Evolutionary conservation across 148 eudicot species (phyloP).

Genomic region (Chenopodium album): DNA sequence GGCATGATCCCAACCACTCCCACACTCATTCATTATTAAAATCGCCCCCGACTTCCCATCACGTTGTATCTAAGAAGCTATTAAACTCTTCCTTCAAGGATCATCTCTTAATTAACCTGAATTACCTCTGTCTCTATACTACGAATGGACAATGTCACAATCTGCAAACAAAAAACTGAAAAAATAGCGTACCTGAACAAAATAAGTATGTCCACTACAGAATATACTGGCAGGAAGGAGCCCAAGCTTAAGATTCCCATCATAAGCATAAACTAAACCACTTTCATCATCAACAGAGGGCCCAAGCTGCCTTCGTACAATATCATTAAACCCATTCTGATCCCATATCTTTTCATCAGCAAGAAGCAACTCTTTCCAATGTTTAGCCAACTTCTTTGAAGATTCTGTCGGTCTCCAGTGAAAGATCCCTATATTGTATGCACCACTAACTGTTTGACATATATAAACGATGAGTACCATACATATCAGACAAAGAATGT

Average conservation of each 20-base stretch:
- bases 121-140: not conserved
- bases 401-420: slow-evolving; percentile 91
- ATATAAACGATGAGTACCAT: slow-evolving; percentile 3
- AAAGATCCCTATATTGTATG: slow-evolving; percentile 87
- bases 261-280: slow-evolving; percentile 89
- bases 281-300: slow-evolving; percentile 90
- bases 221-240: slow-evolving; percentile 91
- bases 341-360: slow-evolving; percentile 94
- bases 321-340: slow-evolving; percentile 90
- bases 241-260: slow-evolving; percentile 88
- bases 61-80: not conserved
- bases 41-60: not conserved
- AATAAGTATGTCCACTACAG: slow-evolving; percentile 96
- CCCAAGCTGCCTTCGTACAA: slow-evolving; percentile 72
- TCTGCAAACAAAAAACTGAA: not conserved
- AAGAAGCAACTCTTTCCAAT: slow-evolving; percentile 91
- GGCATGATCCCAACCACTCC: not conserved
- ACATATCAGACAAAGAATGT: not conserved
- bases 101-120: not conserved
- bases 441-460: slow-evolving; percentile 65
- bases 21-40: not conserved
- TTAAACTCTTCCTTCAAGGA: not conserved
- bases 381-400: slow-evolving; percentile 79
- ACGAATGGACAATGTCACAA: slow-evolving; percentile 2
- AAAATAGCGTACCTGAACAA: slow-evolving; percentile 66